Percentiles rank a stretch among this genome's conserved stretches.
Conservation (phyloP, 768 basidiomycete species). For the Lactifluus subvellereus region DNA sequence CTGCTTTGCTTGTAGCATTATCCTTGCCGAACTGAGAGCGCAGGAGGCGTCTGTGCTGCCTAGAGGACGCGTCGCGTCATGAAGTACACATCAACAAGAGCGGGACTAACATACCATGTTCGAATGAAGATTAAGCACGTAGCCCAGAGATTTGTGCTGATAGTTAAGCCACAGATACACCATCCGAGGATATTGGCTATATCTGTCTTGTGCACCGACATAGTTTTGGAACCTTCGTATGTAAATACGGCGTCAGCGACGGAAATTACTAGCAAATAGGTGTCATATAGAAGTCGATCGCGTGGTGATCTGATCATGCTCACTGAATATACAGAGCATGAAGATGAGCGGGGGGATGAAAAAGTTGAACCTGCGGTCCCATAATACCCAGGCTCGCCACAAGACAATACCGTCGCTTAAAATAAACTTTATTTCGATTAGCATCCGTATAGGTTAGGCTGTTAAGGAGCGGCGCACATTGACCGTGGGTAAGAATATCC, state of each 20-base stretch:
- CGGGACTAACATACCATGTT: conserved; percentile 2
- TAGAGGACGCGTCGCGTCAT: background rate
- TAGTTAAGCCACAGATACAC: background rate
- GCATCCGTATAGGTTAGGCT: too few relatives aligned
- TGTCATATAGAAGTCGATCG: too few relatives aligned
- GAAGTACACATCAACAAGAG: background rate
- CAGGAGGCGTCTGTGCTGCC: conserved; percentile 1
- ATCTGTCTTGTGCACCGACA: too few relatives aligned
- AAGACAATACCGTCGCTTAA: too few relatives aligned
- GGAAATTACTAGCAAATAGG: too few relatives aligned
- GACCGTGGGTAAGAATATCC: background rate
- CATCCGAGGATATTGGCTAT: too few relatives aligned
- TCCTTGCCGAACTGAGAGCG: background rate
- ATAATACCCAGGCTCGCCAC: too few relatives aligned
- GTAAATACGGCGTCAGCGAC: too few relatives aligned
- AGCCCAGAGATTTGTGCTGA: conserved; percentile 16
- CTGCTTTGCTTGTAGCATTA: background rate
- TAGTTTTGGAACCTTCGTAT: too few relatives aligned
- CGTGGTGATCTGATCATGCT: background rate
- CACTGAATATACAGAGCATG: background rate
- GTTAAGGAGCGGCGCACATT: background rate
- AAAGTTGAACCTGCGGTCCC: too few relatives aligned
- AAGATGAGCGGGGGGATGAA: too few relatives aligned
- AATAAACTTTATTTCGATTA: too few relatives aligned
- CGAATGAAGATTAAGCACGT: conserved; percentile 12